These are phyloP conservation scores for Oryza meyeriana DNA, from an alignment of 176 grass and related monocot genomes.

Conservation along the genomic window DNA sequence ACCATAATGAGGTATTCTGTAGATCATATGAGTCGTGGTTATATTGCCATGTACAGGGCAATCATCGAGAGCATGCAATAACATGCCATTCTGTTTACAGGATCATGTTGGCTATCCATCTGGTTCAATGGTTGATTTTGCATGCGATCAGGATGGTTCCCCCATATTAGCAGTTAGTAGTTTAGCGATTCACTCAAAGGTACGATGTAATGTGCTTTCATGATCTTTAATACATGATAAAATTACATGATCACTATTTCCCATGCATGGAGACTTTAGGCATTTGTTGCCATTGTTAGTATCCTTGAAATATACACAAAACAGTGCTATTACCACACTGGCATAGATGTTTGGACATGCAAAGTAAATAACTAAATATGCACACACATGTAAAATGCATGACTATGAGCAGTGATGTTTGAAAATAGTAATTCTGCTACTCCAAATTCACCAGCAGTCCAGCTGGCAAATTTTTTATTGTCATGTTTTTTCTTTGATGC, in stretches of 20 bases:
- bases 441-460: not conserved
- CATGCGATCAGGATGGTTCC: constrained; percentile 76
- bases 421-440: not conserved
- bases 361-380: not conserved
- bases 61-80: not conserved
- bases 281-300: not conserved
- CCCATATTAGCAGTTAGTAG: constrained; percentile 90
- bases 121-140: constrained; percentile 95
- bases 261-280: not conserved
- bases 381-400: constrained; percentile 5
- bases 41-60: constrained; percentile 7
- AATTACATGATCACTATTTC: not conserved
- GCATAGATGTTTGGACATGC: not conserved
- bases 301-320: not conserved
- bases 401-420: not conserved
- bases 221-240: not conserved
- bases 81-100: constrained; percentile 45
- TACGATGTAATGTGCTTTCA: constrained; percentile 13
- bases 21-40: not conserved
- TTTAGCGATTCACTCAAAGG: constrained; percentile 94
- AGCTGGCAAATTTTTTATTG: not conserved
- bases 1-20: constrained; percentile 34
- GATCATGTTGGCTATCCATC: constrained; percentile 85
- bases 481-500: constrained; percentile 3
- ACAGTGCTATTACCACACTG: not conserved